Evolutionary conservation across 2,329 filamentous ascomycete genomes (phyloP), one percentile per base, ranked within the genome.

Genomic region (Stagonosporopsis rhizophila): DNA sequence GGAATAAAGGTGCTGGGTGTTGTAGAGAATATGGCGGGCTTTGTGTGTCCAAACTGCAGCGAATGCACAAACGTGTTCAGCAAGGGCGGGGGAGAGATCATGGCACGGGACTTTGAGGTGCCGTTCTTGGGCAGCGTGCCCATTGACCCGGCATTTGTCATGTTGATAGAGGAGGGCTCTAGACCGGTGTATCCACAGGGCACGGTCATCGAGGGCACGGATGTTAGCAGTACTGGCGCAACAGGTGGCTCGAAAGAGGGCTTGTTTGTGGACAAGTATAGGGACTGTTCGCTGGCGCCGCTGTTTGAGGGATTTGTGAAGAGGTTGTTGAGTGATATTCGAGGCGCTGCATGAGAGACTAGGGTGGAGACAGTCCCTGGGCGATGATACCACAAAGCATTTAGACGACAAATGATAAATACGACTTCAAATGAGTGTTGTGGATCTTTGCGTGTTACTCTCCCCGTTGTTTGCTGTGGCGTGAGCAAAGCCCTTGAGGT

Each of bases 1-100:
- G 85, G 86, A 27, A 88, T 96, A 44, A 82, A 83, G 2, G 87
- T 96, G 32, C 81, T 98, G 11, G 95, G 95, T 0, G 93, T 99
- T 1, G 85, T 99, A 41, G 95, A 99, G 79, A 99, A 99, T 74
- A 98, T 99, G 95, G 89, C 88, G 64, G 91, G 91, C 2, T 96
- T 91, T 67, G 89, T 95, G n/a, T 95, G 91, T 71, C 85, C 85
- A 14, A 87, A 85, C 58, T 88, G 85, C 70, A 83, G 83, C 46
- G 92, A 97, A 74, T 96, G 94, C 77, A 96, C 91, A 48, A 91
- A 98, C 77, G 85, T 98, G 47, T 99, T 99, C 75, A 92, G 89
- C 47, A 93, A 90, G 52, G 95, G 95, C 4, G 95, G 95, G 3
- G 95, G 95, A 7, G 82, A 91, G 74, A 84, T 90, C 22, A 96